phyloP scores from a whole-genome alignment of 2,329 filamentous ascomycete species.

The Onygenales sp. region DNA sequence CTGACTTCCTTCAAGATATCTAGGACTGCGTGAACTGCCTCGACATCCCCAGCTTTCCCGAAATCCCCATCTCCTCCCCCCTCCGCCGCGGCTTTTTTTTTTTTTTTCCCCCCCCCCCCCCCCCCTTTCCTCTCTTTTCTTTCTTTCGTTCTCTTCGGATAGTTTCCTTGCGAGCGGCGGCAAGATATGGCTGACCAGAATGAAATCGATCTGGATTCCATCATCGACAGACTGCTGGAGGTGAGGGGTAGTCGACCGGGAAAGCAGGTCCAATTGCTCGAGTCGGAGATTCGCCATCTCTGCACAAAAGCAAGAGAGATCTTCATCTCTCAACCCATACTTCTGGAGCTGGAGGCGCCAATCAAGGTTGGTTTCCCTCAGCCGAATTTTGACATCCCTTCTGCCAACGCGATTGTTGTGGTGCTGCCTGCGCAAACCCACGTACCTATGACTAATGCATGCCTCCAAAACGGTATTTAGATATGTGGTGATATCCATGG shows the following conservation, averaged over 20 bases:
- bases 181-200: slow-evolving; percentile 63
- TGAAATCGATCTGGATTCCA: slow-evolving; percentile 97
- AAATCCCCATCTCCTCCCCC: slow-evolving; percentile 8
- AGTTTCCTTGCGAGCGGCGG: slow-evolving; percentile 21
- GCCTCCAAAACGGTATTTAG: slow-evolving; percentile 40
- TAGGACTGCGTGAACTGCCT: slow-evolving; percentile 1
- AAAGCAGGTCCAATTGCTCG: slow-evolving; percentile 95
- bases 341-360: slow-evolving; percentile 93
- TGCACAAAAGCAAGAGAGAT: slow-evolving; percentile 99
- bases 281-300: slow-evolving; percentile 91
- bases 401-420: not conserved
- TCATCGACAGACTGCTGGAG: slow-evolving; percentile 96
- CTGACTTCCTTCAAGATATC: not conserved
- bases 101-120: slow-evolving; percentile 10
- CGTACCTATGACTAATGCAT: not conserved
- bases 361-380: slow-evolving; percentile 68
- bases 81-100: not conserved
- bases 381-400: not conserved
- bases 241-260: slow-evolving; percentile 95
- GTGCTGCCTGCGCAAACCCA: not conserved
- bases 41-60: not conserved
- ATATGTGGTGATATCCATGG: slow-evolving; percentile 99
- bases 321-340: slow-evolving; percentile 97
- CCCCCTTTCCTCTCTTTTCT: slow-evolving; percentile 17
- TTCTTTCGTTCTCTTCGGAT: slow-evolving; percentile 14